Evolutionary conservation across 257 asterid genomes (phyloP).

Genomic region (Solanum etuberosum): DNA sequence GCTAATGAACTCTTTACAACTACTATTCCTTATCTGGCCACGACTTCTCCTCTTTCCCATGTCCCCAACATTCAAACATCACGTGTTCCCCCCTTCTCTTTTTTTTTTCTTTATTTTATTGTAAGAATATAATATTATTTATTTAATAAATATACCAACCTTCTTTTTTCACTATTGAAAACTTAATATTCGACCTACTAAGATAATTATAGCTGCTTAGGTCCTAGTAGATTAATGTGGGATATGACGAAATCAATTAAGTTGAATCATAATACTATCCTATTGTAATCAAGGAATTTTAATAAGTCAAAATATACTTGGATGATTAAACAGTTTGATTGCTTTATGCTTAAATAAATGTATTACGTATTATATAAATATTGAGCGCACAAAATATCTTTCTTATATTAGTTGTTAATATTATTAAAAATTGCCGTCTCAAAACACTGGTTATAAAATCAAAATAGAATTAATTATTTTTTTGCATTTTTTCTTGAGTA

Average conservation of each 20-base stretch:
- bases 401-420: not conserved
- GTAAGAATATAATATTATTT: not conserved
- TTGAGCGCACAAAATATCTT: not conserved
- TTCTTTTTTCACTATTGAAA: not conserved
- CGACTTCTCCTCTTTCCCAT: conserved; percentile 27
- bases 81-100: not conserved
- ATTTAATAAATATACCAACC: not conserved
- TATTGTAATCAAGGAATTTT: not conserved
- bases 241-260: not conserved
- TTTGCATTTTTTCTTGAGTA: not conserved
- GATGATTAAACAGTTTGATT: not conserved
- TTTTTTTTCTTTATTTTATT: not conserved
- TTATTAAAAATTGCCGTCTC: not conserved
- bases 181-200: not conserved
- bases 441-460: not conserved
- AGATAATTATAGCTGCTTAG: not conserved
- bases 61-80: conserved; percentile 40
- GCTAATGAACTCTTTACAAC: not conserved
- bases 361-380: not conserved
- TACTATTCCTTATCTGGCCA: conserved; percentile 27
- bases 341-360: not conserved
- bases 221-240: not conserved
- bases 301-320: not conserved
- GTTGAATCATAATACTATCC: not conserved
- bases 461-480: not conserved